Percentiles rank a stretch among this genome's conserved stretches.
Evolutionary conservation across 1,284 basidiomycete genomes (phyloP).

Genomic region (Trichosporon sp.): DNA sequence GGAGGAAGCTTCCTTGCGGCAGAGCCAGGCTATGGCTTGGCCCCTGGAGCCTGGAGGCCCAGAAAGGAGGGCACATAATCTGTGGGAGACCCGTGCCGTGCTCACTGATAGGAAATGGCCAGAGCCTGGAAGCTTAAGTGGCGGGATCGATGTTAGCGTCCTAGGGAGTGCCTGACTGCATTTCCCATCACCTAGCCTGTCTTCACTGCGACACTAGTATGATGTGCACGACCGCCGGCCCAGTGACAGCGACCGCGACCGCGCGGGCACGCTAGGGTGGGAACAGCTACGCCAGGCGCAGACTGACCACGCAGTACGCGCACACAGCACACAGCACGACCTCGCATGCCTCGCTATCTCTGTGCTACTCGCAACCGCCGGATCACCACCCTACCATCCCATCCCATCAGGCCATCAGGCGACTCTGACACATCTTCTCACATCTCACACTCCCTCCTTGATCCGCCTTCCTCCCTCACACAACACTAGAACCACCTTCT

Average conservation of each 20-base stretch:
- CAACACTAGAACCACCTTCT: too few species aligned
- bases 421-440: not conserved
- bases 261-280: constrained; percentile 2
- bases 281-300: not conserved
- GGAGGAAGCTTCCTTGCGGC: not conserved
- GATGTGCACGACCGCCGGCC: not conserved
- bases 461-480: too few species aligned
- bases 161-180: not conserved
- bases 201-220: too few species aligned
- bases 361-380: not conserved
- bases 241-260: not conserved
- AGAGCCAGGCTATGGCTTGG: not conserved
- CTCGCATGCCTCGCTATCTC: not conserved
- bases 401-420: not conserved
- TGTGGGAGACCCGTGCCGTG: too few species aligned
- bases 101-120: not conserved
- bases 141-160: not conserved
- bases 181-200: constrained; percentile 1
- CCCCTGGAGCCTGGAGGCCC: not conserved
- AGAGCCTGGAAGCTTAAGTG: constrained; percentile 12
- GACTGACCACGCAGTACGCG: not conserved
- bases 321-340: not conserved
- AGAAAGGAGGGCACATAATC: not conserved
- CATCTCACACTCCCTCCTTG: not conserved
- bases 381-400: not conserved